Percentiles rank a stretch among this genome's conserved stretches.
These are phyloP conservation scores for Dactylonectria estremocensis DNA, from an alignment of 2,329 filamentous ascomycete species.

Conservation along the genomic window DNA sequence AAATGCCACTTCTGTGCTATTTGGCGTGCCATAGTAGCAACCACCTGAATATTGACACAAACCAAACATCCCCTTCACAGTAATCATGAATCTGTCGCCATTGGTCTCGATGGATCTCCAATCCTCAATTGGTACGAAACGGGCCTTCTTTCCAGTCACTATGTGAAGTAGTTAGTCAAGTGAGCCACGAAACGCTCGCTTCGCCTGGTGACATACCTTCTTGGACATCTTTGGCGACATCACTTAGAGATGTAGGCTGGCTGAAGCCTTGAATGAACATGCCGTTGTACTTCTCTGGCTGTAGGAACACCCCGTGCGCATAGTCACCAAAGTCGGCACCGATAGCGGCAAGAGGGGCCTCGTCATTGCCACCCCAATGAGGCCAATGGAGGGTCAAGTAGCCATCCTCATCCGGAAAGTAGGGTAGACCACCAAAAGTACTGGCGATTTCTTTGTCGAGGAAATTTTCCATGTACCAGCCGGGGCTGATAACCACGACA, in stretches of 20 bases:
- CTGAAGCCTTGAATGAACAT: slow-evolving; percentile 3
- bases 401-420: not conserved
- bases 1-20: not conserved
- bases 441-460: not conserved
- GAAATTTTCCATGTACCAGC: slow-evolving; percentile 12
- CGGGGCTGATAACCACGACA: slow-evolving; percentile 9
- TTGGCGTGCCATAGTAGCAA: not conserved
- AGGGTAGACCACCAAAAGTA: slow-evolving; percentile 8
- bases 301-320: not conserved
- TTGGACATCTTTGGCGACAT: not conserved
- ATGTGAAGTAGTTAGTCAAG: not conserved
- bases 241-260: not conserved
- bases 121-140: slow-evolving; percentile 9
- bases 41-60: slow-evolving; percentile 13
- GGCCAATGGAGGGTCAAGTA: slow-evolving; percentile 3
- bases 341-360: slow-evolving; percentile 1
- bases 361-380: not conserved
- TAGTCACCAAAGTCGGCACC: slow-evolving; percentile 15
- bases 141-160: slow-evolving; percentile 8
- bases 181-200: not conserved
- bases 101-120: slow-evolving; percentile 16
- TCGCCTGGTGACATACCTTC: not conserved
- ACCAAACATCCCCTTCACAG: slow-evolving; percentile 11
- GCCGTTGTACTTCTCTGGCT: not conserved
- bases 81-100: not conserved